A percentile compares a stretch with the other conserved stretches of the same genome.
phyloP scores from a whole-genome alignment of 164 flowering plant genomes.

The Amborella trichopoda region DNA sequence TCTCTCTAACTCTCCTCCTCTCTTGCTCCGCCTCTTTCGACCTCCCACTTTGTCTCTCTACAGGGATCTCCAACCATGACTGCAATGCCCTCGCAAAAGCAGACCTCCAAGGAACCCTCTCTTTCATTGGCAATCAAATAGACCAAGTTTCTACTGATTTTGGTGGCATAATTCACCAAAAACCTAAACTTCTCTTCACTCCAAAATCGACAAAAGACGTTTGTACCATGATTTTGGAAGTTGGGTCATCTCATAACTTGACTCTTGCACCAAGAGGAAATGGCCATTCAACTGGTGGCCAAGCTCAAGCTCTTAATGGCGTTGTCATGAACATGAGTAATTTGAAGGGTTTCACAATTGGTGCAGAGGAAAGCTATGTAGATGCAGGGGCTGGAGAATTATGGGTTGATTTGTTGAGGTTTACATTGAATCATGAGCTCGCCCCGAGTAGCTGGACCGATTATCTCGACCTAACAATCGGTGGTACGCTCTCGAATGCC shows the following conservation, averaged over 20 bases:
- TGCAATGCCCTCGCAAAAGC: no score
- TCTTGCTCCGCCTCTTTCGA: no score
- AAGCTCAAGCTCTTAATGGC: conserved; percentile 66
- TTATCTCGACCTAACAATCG: conserved; percentile 73
- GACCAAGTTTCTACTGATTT: conserved; percentile 50
- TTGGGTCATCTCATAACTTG: conserved; percentile 22
- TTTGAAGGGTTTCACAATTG: conserved; percentile 1
- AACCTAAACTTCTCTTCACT: conserved; percentile 40
- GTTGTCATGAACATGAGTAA: conserved; percentile 68
- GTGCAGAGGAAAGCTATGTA: conserved; percentile 7
- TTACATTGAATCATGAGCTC: conserved; percentile 35
- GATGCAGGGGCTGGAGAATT: conserved; percentile 77
- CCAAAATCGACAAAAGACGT: conserved; percentile 46
- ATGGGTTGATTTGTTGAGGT: conserved; percentile 60
- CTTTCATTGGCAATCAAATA: no score
- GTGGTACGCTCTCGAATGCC: conserved; percentile 85
- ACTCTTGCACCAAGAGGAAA: conserved; percentile 90
- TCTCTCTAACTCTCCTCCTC: no score
- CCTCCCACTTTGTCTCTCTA: no score
- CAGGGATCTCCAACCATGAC: no score
- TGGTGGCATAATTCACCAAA: conserved; percentile 40
- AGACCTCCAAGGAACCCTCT: no score
- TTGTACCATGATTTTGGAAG: conserved; percentile 26
- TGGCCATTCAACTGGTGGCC: conserved; percentile 92
- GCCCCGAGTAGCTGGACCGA: conserved; percentile 93